Evolutionary conservation across 2,329 filamentous ascomycete genomes (phyloP).

Genomic region (Xylariales sp.): DNA sequence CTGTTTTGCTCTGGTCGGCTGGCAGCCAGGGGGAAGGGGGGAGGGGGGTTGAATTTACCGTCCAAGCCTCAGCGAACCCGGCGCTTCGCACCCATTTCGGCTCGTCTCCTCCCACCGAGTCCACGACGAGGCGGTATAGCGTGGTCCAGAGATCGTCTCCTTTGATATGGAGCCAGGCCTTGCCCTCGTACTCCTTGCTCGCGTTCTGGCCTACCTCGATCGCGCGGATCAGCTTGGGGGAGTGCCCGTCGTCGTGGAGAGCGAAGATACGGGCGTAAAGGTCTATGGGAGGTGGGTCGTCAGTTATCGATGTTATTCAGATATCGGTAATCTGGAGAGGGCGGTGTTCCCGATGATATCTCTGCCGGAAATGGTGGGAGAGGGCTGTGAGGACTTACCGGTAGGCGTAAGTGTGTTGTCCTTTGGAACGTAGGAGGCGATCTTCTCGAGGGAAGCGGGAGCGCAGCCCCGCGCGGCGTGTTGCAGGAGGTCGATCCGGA

Average conservation of each 20-base stretch:
- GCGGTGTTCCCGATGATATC: too few species aligned
- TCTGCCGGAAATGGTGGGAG: too few species aligned
- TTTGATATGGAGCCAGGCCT: slow-evolving; percentile 64
- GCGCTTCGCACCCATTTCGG: slow-evolving; percentile 69
- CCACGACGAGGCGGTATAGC: slow-evolving; percentile 70
- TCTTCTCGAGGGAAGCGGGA: slow-evolving; percentile 66
- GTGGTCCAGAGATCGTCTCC: slow-evolving; percentile 69
- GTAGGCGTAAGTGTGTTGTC: slow-evolving; percentile 53
- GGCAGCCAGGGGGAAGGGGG: background rate
- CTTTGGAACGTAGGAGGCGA: slow-evolving; percentile 69
- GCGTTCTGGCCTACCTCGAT: slow-evolving; percentile 71
- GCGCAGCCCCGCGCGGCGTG: slow-evolving; percentile 78
- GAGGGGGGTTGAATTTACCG: slow-evolving; percentile 47
- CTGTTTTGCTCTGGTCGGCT: too few species aligned
- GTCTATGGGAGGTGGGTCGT: slow-evolving; percentile 44
- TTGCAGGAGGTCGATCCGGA: slow-evolving; percentile 76
- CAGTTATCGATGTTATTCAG: background rate
- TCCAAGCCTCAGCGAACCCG: slow-evolving; percentile 76
- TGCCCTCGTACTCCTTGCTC: slow-evolving; percentile 58
- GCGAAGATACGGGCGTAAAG: slow-evolving; percentile 60
- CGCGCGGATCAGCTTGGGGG: slow-evolving; percentile 78
- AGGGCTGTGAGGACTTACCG: slow-evolving; percentile 47
- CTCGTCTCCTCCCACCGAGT: slow-evolving; percentile 66
- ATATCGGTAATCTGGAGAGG: too few species aligned
- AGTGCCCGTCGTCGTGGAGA: slow-evolving; percentile 81